These are phyloP conservation scores for Colletotrichum sp. DNA, from an alignment of 2,329 filamentous ascomycete genomes.

Conservation along the genomic window DNA sequence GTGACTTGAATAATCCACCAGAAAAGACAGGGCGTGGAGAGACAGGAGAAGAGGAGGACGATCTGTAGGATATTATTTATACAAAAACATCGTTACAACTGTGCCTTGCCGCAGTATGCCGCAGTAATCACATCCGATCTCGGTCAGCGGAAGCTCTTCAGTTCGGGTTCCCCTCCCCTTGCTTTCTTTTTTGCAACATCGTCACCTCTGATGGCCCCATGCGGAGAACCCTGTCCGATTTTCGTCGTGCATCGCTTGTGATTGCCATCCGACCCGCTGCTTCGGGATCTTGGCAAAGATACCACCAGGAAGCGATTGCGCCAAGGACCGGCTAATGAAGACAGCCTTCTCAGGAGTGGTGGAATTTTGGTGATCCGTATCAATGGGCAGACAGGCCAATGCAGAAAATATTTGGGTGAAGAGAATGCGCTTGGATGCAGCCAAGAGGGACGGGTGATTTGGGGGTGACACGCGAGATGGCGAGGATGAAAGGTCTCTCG, in stretches of 20 bases:
- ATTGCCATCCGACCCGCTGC: not conserved
- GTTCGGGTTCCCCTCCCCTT: not conserved
- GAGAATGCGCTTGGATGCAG: not conserved
- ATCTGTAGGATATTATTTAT: not conserved
- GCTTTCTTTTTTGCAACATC: not conserved
- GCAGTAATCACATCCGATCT: not conserved
- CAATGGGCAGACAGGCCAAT: not conserved
- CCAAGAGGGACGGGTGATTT: not conserved
- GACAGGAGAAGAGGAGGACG: not conserved
- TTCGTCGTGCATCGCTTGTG: not conserved
- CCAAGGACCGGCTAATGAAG: slow-evolving; percentile 1
- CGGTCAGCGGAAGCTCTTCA: not conserved
- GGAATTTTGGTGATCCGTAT: slow-evolving; percentile 2
- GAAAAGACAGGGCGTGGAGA: not conserved
- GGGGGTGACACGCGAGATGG: not conserved
- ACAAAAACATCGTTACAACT: not conserved
- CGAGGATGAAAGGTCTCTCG: not conserved
- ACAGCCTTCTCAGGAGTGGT: not conserved
- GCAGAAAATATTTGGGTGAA: not conserved
- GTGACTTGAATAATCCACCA: not conserved
- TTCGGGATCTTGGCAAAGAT: not conserved
- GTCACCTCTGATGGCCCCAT: not conserved
- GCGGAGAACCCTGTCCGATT: slow-evolving; percentile 13
- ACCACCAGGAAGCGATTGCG: not conserved
- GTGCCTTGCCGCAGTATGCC: not conserved